phyloP scores from a whole-genome alignment of 169 alveolate genomes.

The Plasmodium sp. region DNA sequence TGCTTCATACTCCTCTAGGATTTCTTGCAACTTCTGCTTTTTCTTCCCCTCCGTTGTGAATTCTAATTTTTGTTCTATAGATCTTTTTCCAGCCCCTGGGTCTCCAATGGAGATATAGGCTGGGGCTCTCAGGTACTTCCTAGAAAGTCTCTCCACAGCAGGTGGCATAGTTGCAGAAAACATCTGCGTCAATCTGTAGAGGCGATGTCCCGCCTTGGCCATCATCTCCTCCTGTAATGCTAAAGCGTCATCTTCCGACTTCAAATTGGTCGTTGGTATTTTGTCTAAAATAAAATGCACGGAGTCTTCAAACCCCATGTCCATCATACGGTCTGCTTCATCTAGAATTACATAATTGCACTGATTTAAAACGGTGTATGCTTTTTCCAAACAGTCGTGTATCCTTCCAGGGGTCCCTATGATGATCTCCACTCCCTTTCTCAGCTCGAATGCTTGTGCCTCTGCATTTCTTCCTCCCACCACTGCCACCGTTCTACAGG shows the following conservation, averaged over 20 bases:
- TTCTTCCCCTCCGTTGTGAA: constrained; percentile 91
- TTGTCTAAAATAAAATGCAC: constrained; percentile 93
- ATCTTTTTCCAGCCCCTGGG: constrained; percentile 95
- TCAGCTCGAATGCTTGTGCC: constrained; percentile 92
- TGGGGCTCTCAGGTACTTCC: constrained; percentile 92
- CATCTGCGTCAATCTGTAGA: constrained; percentile 92
- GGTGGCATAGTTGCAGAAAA: constrained; percentile 98
- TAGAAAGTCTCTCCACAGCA: constrained; percentile 94
- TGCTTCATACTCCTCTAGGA: constrained; percentile 84
- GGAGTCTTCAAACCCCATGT: constrained; percentile 97
- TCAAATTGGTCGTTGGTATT: constrained; percentile 90
- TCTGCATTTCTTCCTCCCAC: constrained; percentile 98
- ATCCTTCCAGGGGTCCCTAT: constrained; percentile 99
- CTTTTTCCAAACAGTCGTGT: constrained; percentile 94
- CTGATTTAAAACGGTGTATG: constrained; percentile 92
- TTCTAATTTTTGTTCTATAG: constrained; percentile 93
- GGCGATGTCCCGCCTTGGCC: constrained; percentile 91
- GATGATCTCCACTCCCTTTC: constrained; percentile 96
- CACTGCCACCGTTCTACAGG: constrained; percentile 92
- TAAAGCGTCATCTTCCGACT: constrained; percentile 88
- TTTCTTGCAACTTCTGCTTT: constrained; percentile 82
- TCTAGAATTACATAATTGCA: constrained; percentile 96
- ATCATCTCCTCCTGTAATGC: constrained; percentile 90
- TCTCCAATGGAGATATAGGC: constrained; percentile 95
- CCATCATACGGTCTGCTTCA: constrained; percentile 99